Base-by-base conservation (phyloP, 345 rosid species). In the Sisymbrium altissimum region DNA sequence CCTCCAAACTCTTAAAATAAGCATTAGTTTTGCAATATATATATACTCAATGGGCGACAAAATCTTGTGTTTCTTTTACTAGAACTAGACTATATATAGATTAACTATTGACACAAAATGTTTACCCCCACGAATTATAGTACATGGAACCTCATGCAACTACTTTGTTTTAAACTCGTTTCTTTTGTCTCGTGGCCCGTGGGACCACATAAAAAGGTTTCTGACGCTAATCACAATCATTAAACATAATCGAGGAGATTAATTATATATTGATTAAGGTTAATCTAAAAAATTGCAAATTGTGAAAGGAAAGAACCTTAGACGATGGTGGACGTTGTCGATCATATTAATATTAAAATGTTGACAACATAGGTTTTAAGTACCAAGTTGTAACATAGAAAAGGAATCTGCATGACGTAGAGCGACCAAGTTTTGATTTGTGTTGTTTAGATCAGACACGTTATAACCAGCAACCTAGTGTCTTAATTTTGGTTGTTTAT, bases 361-460 rank as follows among this genome's bases (percentile, higher is more conserved):
- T 25, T 63, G 64, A 64, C 41, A 53, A 55, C 75, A 63, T n/a
- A n/a, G n/a, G 36, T 66, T 64, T 48, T 27, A 64, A 71, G 72
- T 77, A 64, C 60, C 80, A 57, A 77, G 80, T 77, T 70, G 80
- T 46, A 45, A 55, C 75, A 70, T 70, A 77, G 75, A 76, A 45
- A 75, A 69, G 75, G 79, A 76, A 70, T 70, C 66, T 64, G 72
- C 67, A 49, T 70, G 71, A 70, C 66, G 75, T 70, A 70, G 59
- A 76, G 57, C 72, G 52, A 70, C 76, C 40, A 64, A 57, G 72
- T 46, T 70, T 64, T 56, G 6, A 57, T 70, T 70, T 77, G 73
- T 49, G 48, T 48, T 64, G 76, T 64, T 64, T 65, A 39, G 32
- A 64, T 71, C 67, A 57, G 76, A 77, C 80, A 77, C 48, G 72